These are phyloP conservation scores for Vigna radiata DNA, from an alignment of 306 rosid genomes.

Conservation along the genomic window DNA sequence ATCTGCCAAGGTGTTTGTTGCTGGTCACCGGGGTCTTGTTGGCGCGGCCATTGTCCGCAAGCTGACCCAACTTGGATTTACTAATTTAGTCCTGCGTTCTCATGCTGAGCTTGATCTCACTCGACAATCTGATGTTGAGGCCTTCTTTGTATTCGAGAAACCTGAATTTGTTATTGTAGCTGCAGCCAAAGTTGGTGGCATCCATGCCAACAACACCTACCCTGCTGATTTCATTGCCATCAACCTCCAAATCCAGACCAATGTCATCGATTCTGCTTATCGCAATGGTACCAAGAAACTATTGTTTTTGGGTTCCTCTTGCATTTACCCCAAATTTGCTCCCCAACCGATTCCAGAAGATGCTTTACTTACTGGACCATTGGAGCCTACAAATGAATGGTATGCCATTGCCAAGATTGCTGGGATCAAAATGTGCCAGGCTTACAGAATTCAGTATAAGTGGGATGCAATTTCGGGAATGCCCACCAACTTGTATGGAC, in stretches of 20 bases:
- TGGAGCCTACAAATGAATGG: constrained; percentile 99
- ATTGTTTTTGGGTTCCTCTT: constrained; percentile 87
- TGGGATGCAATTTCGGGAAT: constrained; percentile 98
- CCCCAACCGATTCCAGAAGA: constrained; percentile 91
- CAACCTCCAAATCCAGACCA: constrained; percentile 95
- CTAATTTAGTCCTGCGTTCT: constrained; percentile 68
- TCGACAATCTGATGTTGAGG: constrained; percentile 82
- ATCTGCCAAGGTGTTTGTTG: constrained; percentile 88
- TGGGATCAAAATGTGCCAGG: constrained; percentile 97
- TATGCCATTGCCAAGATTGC: constrained; percentile 96
- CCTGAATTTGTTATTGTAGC: constrained; percentile 83
- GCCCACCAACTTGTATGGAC: constrained; percentile 95
- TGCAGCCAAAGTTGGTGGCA: constrained; percentile 99
- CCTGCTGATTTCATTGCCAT: constrained; percentile 89
- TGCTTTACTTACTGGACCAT: constrained; percentile 81
- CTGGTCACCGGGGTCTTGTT: constrained; percentile 95
- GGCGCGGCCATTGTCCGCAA: constrained; percentile 91
- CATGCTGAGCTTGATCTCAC: constrained; percentile 89
- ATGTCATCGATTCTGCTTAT: constrained; percentile 79
- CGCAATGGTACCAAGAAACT: constrained; percentile 77
- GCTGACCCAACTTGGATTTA: constrained; percentile 74
- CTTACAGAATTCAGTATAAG: constrained; percentile 77
- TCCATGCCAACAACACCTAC: constrained; percentile 93
- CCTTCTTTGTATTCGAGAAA: constrained; percentile 77
- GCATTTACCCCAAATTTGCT: constrained; percentile 94